Conservation (phyloP, 176 grass and related monocot species). For the Saccharum spontaneum region DNA sequence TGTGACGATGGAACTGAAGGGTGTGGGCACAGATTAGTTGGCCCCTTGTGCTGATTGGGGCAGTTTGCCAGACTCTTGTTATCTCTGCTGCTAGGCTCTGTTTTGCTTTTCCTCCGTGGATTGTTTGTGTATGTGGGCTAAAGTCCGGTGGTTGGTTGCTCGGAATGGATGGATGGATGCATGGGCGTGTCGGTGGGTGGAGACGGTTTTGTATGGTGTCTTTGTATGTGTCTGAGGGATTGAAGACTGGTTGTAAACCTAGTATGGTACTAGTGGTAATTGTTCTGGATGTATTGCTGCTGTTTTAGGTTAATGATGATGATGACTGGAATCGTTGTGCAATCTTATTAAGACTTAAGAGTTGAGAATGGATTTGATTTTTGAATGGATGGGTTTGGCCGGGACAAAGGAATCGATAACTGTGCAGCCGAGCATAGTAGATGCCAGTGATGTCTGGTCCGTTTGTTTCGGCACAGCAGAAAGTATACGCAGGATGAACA, state of each 20-base stretch:
- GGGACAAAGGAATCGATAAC: too few relatives aligned
- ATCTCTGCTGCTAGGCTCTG: background rate
- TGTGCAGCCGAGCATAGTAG: too few relatives aligned
- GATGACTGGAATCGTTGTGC: background rate
- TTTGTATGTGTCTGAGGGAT: background rate
- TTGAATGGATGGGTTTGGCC: too few relatives aligned
- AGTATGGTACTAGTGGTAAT: background rate
- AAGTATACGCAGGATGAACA: too few relatives aligned
- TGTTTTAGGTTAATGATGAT: background rate
- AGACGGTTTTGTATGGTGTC: background rate
- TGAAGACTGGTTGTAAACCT: too few relatives aligned
- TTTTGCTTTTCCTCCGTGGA: background rate
- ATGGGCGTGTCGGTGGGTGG: background rate
- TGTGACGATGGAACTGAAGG: background rate
- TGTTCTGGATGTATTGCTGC: background rate
- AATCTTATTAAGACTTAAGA: background rate
- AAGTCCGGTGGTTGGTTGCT: background rate
- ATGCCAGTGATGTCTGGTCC: background rate
- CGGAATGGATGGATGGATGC: background rate
- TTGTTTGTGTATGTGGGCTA: background rate
- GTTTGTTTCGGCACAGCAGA: too few relatives aligned
- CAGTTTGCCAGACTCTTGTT: background rate
- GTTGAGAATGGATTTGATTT: background rate
- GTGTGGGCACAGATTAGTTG: background rate
- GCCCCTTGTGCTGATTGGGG: background rate